Evolutionary conservation across 768 basidiomycete species (phyloP), one percentile per base, ranked within the genome.

Genomic region (Zangia roseola): DNA sequence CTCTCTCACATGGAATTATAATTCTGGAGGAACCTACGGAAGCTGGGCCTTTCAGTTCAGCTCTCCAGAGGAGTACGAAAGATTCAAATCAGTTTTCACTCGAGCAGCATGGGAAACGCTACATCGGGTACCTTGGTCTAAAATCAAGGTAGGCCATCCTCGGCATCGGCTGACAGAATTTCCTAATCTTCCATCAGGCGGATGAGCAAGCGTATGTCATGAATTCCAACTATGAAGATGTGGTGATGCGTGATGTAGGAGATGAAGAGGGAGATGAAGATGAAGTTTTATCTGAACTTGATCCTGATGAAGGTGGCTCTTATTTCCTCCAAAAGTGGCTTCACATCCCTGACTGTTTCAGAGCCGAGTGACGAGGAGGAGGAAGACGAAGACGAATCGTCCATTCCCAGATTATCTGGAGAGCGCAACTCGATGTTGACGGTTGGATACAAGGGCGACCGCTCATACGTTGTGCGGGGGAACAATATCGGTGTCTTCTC

Each of bases 381-480:
- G 12, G 70, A 70, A 0, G 66, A 67, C 16, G 70, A 68, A 5
- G 73, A 70, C 0, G 71, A 66, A 40, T 65, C 61, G 36, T 67
- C 71, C 12, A 62, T 72, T 36, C 56, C 69, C 10, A 69, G 74
- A 38, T 55, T 71, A 14, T 73, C 76, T 34, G 85, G 85, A 23
- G 85, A 84, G 25, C 78, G 78, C 52, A 98, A 98, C 67, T 88
- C 90, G 6, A 89, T 92, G 54, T 78, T 98, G 31, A 91, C 90
- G 4, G 85, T 98, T 34, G 95, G 95, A 10, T 94, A 97, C 77
- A 93, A 91, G 71, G 91, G 93, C 51, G 94, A 97, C 60, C 79
- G 94, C 24, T 92, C 94, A 10, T 97, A 91, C 61, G 94, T 97
- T 49, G 86, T 92, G 30, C 84, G 94, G 38, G 94, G 94, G 34